phyloP scores from a whole-genome alignment of 352 stramenopile species.

The Paralagenidium karlingii region DNA sequence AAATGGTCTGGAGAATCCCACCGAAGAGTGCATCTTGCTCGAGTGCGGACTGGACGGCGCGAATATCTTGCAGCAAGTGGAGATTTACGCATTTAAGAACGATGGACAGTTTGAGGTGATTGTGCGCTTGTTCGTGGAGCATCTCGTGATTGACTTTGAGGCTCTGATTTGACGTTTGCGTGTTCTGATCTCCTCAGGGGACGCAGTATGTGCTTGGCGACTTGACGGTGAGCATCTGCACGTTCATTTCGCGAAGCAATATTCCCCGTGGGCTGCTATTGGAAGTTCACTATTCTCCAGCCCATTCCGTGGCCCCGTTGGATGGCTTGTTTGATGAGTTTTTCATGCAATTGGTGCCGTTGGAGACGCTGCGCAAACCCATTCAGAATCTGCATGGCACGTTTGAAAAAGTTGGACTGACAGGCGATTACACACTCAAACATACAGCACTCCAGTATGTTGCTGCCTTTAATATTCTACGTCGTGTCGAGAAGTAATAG shows the following conservation, averaged over 20 bases:
- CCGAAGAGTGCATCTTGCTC: constrained; percentile 66
- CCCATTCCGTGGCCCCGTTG: constrained; percentile 56
- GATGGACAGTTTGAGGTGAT: constrained; percentile 80
- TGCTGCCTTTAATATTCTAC: constrained; percentile 74
- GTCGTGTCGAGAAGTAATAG: constrained; percentile 63
- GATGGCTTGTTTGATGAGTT: constrained; percentile 82
- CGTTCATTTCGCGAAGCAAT: constrained; percentile 80
- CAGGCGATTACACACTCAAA: constrained; percentile 73
- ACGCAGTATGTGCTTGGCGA: constrained; percentile 74
- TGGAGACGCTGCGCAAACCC: constrained; percentile 61
- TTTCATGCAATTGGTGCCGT: constrained; percentile 44
- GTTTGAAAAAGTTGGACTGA: constrained; percentile 67
- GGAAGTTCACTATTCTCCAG: constrained; percentile 77
- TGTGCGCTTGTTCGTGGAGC: not conserved
- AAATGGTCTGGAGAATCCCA: constrained; percentile 58
- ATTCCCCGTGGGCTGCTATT: constrained; percentile 64
- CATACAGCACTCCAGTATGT: constrained; percentile 83
- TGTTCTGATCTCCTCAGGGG: constrained; percentile 16
- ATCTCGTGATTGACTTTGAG: not conserved
- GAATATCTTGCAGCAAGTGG: constrained; percentile 78
- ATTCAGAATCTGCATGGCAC: constrained; percentile 45
- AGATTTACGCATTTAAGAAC: constrained; percentile 84
- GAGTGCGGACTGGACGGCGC: constrained; percentile 75
- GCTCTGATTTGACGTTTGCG: not conserved
- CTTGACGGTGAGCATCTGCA: constrained; percentile 77